phyloP scores from a whole-genome alignment of 352 stramenopile genomes.

The Blastocystis sp. region DNA sequence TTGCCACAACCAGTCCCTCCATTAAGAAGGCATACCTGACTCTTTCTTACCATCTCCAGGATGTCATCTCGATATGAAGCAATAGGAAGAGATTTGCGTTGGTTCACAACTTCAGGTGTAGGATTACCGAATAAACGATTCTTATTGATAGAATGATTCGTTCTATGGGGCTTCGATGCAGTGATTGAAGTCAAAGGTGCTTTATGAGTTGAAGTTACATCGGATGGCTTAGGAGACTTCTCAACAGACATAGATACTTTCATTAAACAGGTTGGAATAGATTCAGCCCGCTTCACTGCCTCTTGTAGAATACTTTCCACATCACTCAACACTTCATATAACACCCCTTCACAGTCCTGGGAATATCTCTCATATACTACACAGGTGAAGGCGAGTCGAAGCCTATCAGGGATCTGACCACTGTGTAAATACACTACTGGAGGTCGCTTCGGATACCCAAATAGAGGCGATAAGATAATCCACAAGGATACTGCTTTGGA shows the following conservation, averaged over 20 bases:
- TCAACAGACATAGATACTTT: background rate
- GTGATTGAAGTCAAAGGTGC: background rate
- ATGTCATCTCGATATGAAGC: slow-evolving; percentile 78
- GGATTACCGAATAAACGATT: background rate
- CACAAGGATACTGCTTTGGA: background rate
- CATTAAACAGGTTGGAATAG: background rate
- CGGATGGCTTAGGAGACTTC: background rate
- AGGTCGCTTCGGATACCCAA: background rate
- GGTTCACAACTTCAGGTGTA: background rate
- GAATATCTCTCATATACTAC: background rate
- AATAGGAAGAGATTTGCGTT: slow-evolving; percentile 76
- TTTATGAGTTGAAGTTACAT: background rate
- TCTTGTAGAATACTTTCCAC: background rate
- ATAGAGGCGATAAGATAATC: background rate
- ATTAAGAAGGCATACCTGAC: slow-evolving; percentile 88
- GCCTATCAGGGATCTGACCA: background rate
- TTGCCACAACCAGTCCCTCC: slow-evolving; percentile 91
- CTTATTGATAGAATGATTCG: background rate
- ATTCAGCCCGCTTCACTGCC: background rate
- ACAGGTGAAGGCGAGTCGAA: slow-evolving; percentile 7
- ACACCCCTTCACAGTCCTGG: background rate
- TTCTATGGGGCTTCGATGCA: background rate
- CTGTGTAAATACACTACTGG: background rate
- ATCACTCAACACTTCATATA: slow-evolving; percentile 46
- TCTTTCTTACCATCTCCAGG: slow-evolving; percentile 75